Evolutionary conservation across 805 yeast genomes (phyloP), one percentile per base, ranked within the genome.

Genomic region (Candida michaelii): DNA sequence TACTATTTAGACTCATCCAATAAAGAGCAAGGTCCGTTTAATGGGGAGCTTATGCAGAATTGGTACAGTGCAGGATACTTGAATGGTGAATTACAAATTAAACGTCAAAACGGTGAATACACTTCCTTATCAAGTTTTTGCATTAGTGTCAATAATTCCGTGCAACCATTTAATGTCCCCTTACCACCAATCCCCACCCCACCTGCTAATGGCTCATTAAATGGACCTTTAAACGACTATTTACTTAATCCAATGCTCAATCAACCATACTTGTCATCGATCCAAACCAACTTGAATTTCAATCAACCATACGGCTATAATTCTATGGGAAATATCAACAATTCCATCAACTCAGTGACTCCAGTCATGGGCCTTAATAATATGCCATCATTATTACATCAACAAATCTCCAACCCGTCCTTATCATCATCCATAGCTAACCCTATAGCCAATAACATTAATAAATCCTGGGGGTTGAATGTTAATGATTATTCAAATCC

Each of bases 11-110:
- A 88, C 59, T 80, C 87, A 0, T 60, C 72, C 30, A 87, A 85
- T 4, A 72, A 63, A 39, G 81, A 79, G 47, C 95, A 87, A 58
- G 96, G 96, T 16, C 96, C 96, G 3, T 88, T 88, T 62, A 69
- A 71, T 36, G 89, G 90, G 2, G 59, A 63, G 18, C 63, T 75
- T 62, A 88, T 88, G 96, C 90, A 85, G 49, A 79, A 69, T 39
- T 88, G 96, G 96, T 79, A 75, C 44, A 55, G 74, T 7, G 74
- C 73, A 32, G 79, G 80, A 2, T 85, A 83, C 62, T 69, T 87
- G 50, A 66, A 66, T 30, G 69, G 67, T 9, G 79, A 73, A 44
- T 66, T 88, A 47, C 63, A 65, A 30, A 65, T 89, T 43, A 73
- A 84, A 42, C 74, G 91, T 24, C 75, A 69, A 15, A 88, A 82